Evolutionary conservation across 768 basidiomycete genomes (phyloP).

Genomic region (Leccinellum albellum): DNA sequence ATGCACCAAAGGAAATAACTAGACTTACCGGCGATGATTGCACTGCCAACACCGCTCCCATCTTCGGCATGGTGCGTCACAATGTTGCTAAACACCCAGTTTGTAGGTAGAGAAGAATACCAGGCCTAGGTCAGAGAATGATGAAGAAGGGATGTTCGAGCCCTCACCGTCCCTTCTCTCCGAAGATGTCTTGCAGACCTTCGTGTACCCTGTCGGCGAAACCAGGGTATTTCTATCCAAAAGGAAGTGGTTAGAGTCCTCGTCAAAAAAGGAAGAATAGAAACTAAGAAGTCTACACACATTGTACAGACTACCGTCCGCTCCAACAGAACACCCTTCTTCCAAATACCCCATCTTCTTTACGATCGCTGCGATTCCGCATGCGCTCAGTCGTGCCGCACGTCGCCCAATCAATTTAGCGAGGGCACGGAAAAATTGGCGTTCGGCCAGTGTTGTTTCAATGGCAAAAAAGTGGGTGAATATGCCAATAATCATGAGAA

Average conservation of each 20-base stretch:
- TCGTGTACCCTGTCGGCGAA: constrained; percentile 93
- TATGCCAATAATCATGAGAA: constrained; percentile 94
- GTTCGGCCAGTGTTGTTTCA: constrained; percentile 93
- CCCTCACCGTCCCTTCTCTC: constrained; percentile 86
- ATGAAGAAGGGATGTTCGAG: background rate
- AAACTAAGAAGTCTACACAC: constrained; percentile 40
- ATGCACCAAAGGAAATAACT: background rate
- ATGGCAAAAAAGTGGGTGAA: constrained; percentile 96
- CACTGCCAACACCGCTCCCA: constrained; percentile 87
- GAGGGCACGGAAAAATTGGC: constrained; percentile 94
- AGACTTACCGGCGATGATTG: constrained; percentile 81
- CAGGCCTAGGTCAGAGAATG: background rate
- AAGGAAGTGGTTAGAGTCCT: background rate
- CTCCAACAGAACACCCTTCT: constrained; percentile 83
- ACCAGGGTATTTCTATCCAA: constrained; percentile 89
- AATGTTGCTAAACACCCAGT: constrained; percentile 49
- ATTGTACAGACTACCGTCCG: constrained; percentile 94
- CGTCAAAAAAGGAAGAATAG: background rate
- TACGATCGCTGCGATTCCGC: constrained; percentile 95
- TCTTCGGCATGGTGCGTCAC: constrained; percentile 41
- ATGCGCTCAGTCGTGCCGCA: constrained; percentile 87
- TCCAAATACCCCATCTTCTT: constrained; percentile 93
- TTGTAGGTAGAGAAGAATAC: constrained; percentile 39
- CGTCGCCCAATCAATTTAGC: constrained; percentile 86
- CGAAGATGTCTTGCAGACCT: constrained; percentile 91